Conservation (phyloP, 2,329 filamentous ascomycete species). For the Piedraia hortae region DNA sequence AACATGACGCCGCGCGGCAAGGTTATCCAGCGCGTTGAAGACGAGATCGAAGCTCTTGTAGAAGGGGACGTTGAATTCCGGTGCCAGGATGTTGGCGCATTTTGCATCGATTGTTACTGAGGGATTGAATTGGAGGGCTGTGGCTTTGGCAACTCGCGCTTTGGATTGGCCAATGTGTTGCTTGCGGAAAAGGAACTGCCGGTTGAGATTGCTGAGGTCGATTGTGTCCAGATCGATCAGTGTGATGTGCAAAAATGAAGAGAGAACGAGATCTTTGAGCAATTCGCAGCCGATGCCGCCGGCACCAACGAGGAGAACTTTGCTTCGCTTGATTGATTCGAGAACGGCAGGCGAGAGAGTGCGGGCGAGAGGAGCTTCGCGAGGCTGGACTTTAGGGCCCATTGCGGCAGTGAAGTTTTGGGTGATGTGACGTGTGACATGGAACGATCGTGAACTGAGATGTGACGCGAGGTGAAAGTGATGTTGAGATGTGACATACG, state of each 20-base stretch:
- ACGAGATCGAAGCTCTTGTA: constrained; percentile 61
- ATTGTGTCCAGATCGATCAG: constrained; percentile 96
- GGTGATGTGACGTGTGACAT: too few species aligned
- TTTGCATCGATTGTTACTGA: constrained; percentile 64
- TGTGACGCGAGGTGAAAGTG: too few species aligned
- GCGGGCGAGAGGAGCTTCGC: too few species aligned
- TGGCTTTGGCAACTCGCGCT: constrained; percentile 78
- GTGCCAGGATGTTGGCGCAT: constrained; percentile 85
- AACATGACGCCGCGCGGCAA: constrained; percentile 79
- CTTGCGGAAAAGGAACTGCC: constrained; percentile 85
- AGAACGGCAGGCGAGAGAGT: too few species aligned
- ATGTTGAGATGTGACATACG: too few species aligned
- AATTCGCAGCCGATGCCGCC: constrained; percentile 95
- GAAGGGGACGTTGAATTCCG: constrained; percentile 65
- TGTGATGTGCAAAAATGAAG: constrained; percentile 63
- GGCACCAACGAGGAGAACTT: constrained; percentile 69
- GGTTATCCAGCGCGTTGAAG: constrained; percentile 91
- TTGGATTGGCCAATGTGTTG: constrained; percentile 98
- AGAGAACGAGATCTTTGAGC: constrained; percentile 81
- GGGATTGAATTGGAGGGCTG: constrained; percentile 72
- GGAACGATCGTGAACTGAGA: too few species aligned
- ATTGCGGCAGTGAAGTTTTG: too few species aligned
- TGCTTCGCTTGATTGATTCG: constrained; percentile 12
- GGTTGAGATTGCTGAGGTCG: constrained; percentile 88
- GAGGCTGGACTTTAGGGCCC: too few species aligned